Percentiles rank a stretch among this genome's conserved stretches.
Evolutionary conservation across 2,329 filamentous ascomycete species (phyloP).

Genomic region (Sarocladium brachiariae): DNA sequence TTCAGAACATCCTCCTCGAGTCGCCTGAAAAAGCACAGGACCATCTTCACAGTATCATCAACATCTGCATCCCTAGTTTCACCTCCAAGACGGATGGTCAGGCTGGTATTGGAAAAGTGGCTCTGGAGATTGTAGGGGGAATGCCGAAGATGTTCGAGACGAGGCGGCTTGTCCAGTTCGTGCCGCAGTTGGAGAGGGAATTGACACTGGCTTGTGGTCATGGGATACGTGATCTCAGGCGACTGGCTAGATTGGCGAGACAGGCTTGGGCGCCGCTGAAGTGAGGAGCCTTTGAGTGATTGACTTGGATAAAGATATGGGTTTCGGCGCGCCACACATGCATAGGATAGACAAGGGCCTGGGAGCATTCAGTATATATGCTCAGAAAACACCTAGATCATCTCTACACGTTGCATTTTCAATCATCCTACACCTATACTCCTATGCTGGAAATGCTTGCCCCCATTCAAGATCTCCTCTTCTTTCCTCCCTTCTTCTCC

Average conservation of each 20-base stretch:
- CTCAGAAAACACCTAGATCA: too few species aligned
- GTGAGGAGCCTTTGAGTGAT: constrained; percentile 14
- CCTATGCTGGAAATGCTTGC: background rate
- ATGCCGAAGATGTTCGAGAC: constrained; percentile 44
- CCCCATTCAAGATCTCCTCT: constrained; percentile 34
- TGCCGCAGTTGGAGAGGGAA: constrained; percentile 37
- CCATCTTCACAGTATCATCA: constrained; percentile 43
- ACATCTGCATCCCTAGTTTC: constrained; percentile 35
- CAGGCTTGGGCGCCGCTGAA: constrained; percentile 40
- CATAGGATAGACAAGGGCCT: too few species aligned
- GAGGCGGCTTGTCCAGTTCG: constrained; percentile 36
- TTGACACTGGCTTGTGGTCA: constrained; percentile 47
- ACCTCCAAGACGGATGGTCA: constrained; percentile 18
- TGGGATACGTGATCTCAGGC: constrained; percentile 44
- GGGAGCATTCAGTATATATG: too few species aligned
- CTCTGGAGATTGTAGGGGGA: constrained; percentile 39
- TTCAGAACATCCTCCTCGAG: constrained; percentile 40
- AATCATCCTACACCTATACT: background rate
- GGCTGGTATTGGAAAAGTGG: constrained; percentile 36
- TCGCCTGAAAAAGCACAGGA: constrained; percentile 38
- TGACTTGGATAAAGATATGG: too few species aligned
- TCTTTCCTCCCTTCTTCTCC: constrained; percentile 36
- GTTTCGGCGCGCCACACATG: too few species aligned
- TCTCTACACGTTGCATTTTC: too few species aligned
- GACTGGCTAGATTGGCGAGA: constrained; percentile 40